Base-by-base conservation (phyloP, 768 basidiomycete species). In the Fistulinella prunicolor region DNA sequence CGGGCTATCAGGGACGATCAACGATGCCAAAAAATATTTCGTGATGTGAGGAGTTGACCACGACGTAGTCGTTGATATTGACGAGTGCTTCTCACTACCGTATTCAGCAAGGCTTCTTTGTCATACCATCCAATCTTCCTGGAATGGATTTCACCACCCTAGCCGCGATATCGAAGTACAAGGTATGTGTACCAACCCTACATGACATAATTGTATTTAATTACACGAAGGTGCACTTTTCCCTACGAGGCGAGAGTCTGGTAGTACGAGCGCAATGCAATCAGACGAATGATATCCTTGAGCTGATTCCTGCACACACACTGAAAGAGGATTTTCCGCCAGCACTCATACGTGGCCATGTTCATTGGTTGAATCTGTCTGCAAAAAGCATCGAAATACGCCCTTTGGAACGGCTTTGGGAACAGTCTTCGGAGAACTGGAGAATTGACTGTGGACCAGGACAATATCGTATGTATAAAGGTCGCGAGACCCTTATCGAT, bases 331-430 rank as follows among this genome's bases (percentile, higher is more conserved):
- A 66, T 40, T 46, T 67, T 34, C 66, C 66, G 0, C 23, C 14
- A 1, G 21, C 23, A 1, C 41, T 65, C n/a, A 38, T 66, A 14
- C 6, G 38, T 3, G 46, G 14, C 2, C 51, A 56, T 24, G 45
- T 39, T 14, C 65, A 64, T 26, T 68, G 66, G 64, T 44, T 68
- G 17, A 49, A 62, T 35, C 32, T 63, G 0, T 17, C 43, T 6
- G 45, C 38, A 0, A 5, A 17, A 1, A 40, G 24, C n/a, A 56
- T 68, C 4, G 67, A 68, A 20, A 53, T 68, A 24, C 52, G 58
- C 0, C 56, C 61, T n/a, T 24, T 51, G 1, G 21, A 55, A 12
- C 29, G 26, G 10, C 7, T 42, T 0, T 67, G 67, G 66, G 38
- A 47, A 4, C 21, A 47, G 5, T 64, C 58, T 0, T 12, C 37